These are phyloP conservation scores for Kuraishia piskuri DNA, from an alignment of 805 yeast species.

Conservation along the genomic window DNA sequence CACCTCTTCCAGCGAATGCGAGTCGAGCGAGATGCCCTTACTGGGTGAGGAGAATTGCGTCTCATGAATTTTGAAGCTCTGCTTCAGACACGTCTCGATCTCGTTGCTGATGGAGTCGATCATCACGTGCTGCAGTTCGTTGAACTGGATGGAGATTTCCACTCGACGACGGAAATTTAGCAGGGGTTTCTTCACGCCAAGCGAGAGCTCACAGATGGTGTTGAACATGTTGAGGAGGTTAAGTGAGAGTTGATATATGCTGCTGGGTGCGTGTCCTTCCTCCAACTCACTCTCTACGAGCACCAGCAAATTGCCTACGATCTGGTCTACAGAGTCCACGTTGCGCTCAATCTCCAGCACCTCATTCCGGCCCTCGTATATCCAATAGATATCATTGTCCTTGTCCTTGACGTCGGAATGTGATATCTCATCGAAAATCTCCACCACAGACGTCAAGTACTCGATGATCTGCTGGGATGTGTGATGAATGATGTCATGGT, in stretches of 20 bases:
- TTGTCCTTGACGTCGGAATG: slow-evolving; percentile 5
- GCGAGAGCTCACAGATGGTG: slow-evolving; percentile 21
- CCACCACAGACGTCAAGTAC: slow-evolving; percentile 10
- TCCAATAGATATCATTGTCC: slow-evolving; percentile 16
- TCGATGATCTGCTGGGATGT: slow-evolving; percentile 20
- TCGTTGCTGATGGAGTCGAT: slow-evolving; percentile 33
- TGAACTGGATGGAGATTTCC: slow-evolving; percentile 32
- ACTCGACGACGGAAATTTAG: slow-evolving; percentile 22
- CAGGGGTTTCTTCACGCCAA: slow-evolving; percentile 18
- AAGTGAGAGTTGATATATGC: slow-evolving; percentile 4
- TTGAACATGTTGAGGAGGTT: slow-evolving; percentile 22
- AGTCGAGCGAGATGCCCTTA: slow-evolving; percentile 7
- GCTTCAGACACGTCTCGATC: slow-evolving; percentile 25
- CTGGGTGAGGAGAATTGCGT: slow-evolving; percentile 30
- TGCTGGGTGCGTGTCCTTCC: slow-evolving; percentile 3
- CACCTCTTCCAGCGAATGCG: slow-evolving; percentile 6
- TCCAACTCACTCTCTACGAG: slow-evolving; percentile 22
- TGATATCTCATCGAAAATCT: slow-evolving; percentile 4
- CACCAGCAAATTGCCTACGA: slow-evolving; percentile 25
- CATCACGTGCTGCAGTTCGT: slow-evolving; percentile 31
- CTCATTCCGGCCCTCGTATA: slow-evolving; percentile 23
- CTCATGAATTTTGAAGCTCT: slow-evolving; percentile 28
- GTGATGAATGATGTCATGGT: slow-evolving; percentile 11
- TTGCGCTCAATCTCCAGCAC: slow-evolving; percentile 22
- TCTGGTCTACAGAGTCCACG: slow-evolving; percentile 24